These are phyloP conservation scores for Takashimella koratensis DNA, from an alignment of 1,284 basidiomycete genomes.

Conservation along the genomic window DNA sequence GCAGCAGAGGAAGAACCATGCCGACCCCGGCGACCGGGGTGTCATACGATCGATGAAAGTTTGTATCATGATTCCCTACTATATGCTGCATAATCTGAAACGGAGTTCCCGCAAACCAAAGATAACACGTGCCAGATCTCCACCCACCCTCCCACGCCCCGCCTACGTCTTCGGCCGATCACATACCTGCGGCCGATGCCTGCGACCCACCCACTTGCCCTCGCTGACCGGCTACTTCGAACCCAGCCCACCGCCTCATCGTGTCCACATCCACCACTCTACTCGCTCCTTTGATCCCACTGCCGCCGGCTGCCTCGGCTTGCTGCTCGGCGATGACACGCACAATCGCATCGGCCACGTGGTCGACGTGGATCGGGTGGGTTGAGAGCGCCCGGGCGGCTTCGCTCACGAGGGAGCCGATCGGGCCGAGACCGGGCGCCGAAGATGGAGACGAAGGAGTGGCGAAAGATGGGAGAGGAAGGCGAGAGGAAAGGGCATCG, in stretches of 20 bases:
- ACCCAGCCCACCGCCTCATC: conserved; percentile 59
- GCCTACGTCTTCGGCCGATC: too few species aligned
- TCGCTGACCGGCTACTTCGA: too few species aligned
- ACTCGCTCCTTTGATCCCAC: not conserved
- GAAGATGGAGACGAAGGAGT: conserved; percentile 24
- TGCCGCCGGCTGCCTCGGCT: conserved; percentile 39
- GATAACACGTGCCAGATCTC: too few species aligned
- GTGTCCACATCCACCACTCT: conserved; percentile 70
- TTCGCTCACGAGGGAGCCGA: conserved; percentile 35
- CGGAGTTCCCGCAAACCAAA: too few species aligned
- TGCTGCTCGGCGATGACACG: conserved; percentile 47
- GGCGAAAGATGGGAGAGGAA: conserved; percentile 14
- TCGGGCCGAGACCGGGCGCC: conserved; percentile 54
- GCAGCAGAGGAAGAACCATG: too few species aligned
- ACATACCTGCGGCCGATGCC: too few species aligned
- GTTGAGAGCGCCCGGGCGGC: conserved; percentile 65
- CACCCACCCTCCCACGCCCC: too few species aligned
- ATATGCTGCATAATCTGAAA: too few species aligned
- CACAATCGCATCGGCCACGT: conserved; percentile 77
- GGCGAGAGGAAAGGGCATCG: conserved; percentile 51
- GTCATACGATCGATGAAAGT: too few species aligned
- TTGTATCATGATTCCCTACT: too few species aligned
- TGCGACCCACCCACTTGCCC: too few species aligned
- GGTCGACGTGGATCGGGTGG: conserved; percentile 92
- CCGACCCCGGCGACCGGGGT: too few species aligned